Conservation (phyloP, 2,329 filamentous ascomycete genomes). For the Fusarium virguliforme region DNA sequence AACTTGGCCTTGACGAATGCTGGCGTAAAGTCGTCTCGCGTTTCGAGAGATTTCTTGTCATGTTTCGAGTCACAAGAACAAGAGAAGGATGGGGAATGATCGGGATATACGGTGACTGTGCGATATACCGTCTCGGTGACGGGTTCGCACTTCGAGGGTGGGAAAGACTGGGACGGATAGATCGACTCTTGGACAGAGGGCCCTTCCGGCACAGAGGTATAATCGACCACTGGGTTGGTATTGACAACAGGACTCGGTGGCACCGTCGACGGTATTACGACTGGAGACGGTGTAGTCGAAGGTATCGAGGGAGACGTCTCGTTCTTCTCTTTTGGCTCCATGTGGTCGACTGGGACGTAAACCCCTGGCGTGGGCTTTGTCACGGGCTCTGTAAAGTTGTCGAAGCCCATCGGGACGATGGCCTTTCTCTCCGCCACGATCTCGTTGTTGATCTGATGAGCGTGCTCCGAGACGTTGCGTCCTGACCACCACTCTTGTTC, state of each 20-base stretch:
- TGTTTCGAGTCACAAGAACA: constrained; percentile 1
- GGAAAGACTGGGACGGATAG: background rate
- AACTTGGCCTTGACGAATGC: constrained; percentile 2
- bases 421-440: constrained; percentile 4
- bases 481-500: background rate
- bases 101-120: background rate
- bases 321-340: constrained; percentile 3
- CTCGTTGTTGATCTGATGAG: background rate
- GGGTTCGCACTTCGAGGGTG: background rate
- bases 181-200: background rate
- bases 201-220: background rate
- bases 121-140: background rate
- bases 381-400: background rate
- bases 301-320: background rate
- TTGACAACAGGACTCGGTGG: background rate
- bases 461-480: background rate
- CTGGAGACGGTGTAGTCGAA: background rate
- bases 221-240: background rate
- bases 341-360: background rate
- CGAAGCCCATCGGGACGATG: background rate
- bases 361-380: background rate
- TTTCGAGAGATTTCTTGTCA: background rate
- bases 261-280: background rate
- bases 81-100: background rate
- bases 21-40: background rate